Evolutionary conservation across 179 eudicot genomes (phyloP), one percentile per base, ranked within the genome.

Genomic region (Gypsophila paniculata): DNA sequence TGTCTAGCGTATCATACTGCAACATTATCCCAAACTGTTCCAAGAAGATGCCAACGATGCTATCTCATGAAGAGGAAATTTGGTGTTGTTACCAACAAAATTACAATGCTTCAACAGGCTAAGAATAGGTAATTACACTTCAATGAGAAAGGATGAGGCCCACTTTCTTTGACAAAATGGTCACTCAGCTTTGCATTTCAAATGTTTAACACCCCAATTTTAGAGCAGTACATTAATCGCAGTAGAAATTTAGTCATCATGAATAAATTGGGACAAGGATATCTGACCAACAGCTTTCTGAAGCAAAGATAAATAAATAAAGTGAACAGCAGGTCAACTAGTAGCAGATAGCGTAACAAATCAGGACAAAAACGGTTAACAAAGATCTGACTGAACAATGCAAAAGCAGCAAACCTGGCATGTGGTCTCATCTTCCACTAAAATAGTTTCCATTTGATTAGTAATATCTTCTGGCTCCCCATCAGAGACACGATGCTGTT

Each of bases 381-480:
- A 66, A 38, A 70, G 48, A 51, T 8, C 38, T 23, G 29, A 32
- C 23, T n/a, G 25, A 46, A 66, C 39, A 17, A 68, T 39, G 32
- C 42, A 49, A 52, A 58, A 74, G 22, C 18, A 51, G 18, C 59
- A 38, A 62, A 83, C 86, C 86, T 80, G 76, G 53, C 57, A 67
- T 17, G 23, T n/a, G 48, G 21, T 53, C 34, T 52, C 52, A 34
- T 72, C 60, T 57, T 70, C 62, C 51, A 38, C 49, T 44, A 57
- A 64, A 53, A 42, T 9, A 34, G 57, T 44, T 14, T 64, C 42
- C 29, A 23, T 60, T 53, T 19, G 67, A 57, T 42, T 42, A 66
- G 70, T 72, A 72, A 34, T 25, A 61, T 26, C 42, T 52, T 36
- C 75, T 14, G 11, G 18, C 67, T 52, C 71, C 49, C 32, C 48